Evolutionary conservation across 164 flowering plant species (phyloP), one percentile per base, ranked within the genome.

Genomic region (Santalum album): DNA sequence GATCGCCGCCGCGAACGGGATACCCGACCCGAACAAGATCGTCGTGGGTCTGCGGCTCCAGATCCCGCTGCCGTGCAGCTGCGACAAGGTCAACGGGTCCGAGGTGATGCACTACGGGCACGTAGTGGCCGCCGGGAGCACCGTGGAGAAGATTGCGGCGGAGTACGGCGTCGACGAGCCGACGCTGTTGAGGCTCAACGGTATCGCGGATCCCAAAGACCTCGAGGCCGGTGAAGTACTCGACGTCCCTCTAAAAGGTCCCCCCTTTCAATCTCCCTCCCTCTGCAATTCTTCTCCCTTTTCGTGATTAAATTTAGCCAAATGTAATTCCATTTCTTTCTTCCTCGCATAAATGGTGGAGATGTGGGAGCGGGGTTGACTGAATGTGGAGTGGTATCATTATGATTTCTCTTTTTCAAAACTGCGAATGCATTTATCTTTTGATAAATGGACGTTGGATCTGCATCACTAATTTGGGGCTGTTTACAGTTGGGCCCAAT

Each of bases 21-120:
- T 87, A 17, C 0, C 55, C 4, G 5, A 84, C 49, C 44, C 62
- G 6, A 17, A 63, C 53, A 0, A 11, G 49, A 87, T 87, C 21
- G 0, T 1, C 1, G 27, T 60, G 4, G 84, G 81, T 39, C 83
- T 73, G 64, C 6, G 52, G 62, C 66, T 87, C 56, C 42, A 65
- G 75, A 84, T 87, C 32, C 96, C 96, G 24, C 67, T 87, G 46
- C 96, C 96, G 0, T 84, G 96, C 52, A 82, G 90, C 77, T 87
- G 96, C 62, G 91, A 87, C 38, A 62, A 63, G 0, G 87, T 83
- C 65, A 64, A 69, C 11, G 82, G 78, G 1, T 9, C 19, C 21
- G 36, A 39, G 36, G 84, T 77, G 34, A 79, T 78, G 5, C 96
- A 87, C 42, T 83, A 87, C 64, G 90, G 74, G 14, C 78, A 81